Base-by-base conservation (phyloP, 768 basidiomycete genomes). In the Porphyrellus cyaneotinctus region DNA sequence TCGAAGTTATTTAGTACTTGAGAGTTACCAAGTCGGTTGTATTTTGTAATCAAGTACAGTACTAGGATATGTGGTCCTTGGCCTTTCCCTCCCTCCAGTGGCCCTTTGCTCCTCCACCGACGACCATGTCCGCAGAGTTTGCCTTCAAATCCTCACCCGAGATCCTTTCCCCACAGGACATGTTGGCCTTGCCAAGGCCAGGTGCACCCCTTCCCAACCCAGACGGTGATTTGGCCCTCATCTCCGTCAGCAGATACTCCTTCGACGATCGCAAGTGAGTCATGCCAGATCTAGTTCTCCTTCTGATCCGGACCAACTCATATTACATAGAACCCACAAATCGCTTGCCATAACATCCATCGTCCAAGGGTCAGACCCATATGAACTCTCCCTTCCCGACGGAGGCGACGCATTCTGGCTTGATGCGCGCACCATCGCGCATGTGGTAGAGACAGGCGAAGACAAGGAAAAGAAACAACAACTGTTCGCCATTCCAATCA, bases 331-430 rank as follows among this genome's bases (percentile, higher is more conserved):
- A 66, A 88, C 88, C 58, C 74, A 79, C 68, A 90, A 86, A 63
- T 82, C 80, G 11, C 74, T 91, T 49, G 77, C 77, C 58, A 69
- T 92, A 48, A 75, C 80, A 14, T 75, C 85, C 26, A 72, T 90
- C 50, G 79, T 80, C 48, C 75, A 79, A 12, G 66, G 70, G 17
- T 71, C 72, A 13, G 65, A 75, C 49, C 76, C 82, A 1, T 64
- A 84, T 35, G 73, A 84, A 54, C 74, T 88, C 49, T 74, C 82
- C 15, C 76, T 91, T 33, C 72, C 78, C 22, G 80, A 82, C 43
- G 87, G 82, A 10, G 89, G 88, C 20, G 84, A 88, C 41, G 77
- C 78, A 2, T 91, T 93, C 71, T 93, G 91, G 91, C 75, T 93
- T 13, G 79, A 83, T 46, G 70, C 77, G 2, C 77, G 80, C 39